A percentile compares a stretch with the other conserved stretches of the same genome.
Conservation (phyloP, 2,329 filamentous ascomycete genomes). For the Fusarium bactridioides region DNA sequence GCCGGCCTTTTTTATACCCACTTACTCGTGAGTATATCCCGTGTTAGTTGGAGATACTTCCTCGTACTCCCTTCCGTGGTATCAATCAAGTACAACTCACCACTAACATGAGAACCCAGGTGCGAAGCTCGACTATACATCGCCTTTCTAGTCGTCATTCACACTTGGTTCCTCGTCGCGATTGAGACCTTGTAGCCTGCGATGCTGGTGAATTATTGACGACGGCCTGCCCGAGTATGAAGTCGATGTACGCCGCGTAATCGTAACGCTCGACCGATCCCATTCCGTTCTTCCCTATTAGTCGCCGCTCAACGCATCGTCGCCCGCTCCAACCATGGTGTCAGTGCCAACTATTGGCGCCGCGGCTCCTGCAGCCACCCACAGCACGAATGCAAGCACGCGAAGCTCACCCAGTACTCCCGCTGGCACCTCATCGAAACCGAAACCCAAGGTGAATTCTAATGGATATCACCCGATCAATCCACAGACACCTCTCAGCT, state of each 20-base stretch:
- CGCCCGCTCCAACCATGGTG: conserved; percentile 47
- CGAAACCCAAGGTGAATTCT: conserved; percentile 62
- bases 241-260: conserved; percentile 33
- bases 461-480: conserved; percentile 63
- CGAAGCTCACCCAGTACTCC: conserved; percentile 60
- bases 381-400: conserved; percentile 58
- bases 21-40: conserved; percentile 27
- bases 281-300: conserved; percentile 18
- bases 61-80: conserved; percentile 26
- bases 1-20: conserved; percentile 7
- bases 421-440: conserved; percentile 50
- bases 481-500: conserved; percentile 61
- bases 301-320: conserved; percentile 3
- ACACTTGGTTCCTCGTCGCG: conserved; percentile 21
- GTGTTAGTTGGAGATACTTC: conserved; percentile 39
- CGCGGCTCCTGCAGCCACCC: conserved; percentile 47
- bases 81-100: conserved; percentile 12
- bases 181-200: conserved; percentile 32
- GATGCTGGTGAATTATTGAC: conserved; percentile 39
- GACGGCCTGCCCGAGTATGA: conserved; percentile 40
- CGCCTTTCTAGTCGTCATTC: not conserved
- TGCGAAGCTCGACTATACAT: not conserved
- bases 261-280: conserved; percentile 31
- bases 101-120: conserved; percentile 23
- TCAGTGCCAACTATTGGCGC: conserved; percentile 51